These are phyloP conservation scores for Penicillium sclerotiorum DNA, from an alignment of 2,329 filamentous ascomycete species.

Conservation along the genomic window DNA sequence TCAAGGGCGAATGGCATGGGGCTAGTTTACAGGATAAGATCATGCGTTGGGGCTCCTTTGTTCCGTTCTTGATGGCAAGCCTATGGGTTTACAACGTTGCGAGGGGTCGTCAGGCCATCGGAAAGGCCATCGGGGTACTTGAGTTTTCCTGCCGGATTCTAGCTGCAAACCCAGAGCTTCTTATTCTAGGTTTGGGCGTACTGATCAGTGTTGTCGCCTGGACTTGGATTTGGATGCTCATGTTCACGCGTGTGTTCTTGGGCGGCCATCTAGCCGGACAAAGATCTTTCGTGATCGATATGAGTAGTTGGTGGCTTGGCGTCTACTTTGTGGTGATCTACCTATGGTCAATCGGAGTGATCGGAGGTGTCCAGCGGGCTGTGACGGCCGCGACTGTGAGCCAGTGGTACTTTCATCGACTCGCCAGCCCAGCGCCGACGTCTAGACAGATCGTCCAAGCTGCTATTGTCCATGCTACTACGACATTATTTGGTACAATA, in stretches of 20 bases:
- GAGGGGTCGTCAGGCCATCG: slow-evolving; percentile 76
- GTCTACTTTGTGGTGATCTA: slow-evolving; percentile 90
- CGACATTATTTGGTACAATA: slow-evolving; percentile 88
- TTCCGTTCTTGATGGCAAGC: slow-evolving; percentile 72
- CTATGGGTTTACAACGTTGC: slow-evolving; percentile 84
- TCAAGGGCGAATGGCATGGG: slow-evolving; percentile 75
- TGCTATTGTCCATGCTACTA: slow-evolving; percentile 77
- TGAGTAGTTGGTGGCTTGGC: slow-evolving; percentile 94
- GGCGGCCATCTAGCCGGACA: slow-evolving; percentile 74
- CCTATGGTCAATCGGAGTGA: slow-evolving; percentile 87
- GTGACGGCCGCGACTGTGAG: slow-evolving; percentile 94
- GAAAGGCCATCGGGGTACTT: slow-evolving; percentile 82
- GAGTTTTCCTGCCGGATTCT: slow-evolving; percentile 91
- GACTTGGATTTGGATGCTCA: slow-evolving; percentile 95
- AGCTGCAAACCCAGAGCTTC: slow-evolving; percentile 77
- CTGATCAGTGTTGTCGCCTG: slow-evolving; percentile 76
- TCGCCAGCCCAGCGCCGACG: slow-evolving; percentile 74
- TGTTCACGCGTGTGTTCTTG: slow-evolving; percentile 95
- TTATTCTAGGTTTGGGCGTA: slow-evolving; percentile 79
- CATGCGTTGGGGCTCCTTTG: slow-evolving; percentile 83
- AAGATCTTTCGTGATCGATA: slow-evolving; percentile 75
- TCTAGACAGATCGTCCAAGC: slow-evolving; percentile 81
- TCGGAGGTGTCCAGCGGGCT: slow-evolving; percentile 84
- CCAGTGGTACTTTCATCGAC: slow-evolving; percentile 98
- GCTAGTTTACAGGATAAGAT: slow-evolving; percentile 78